phyloP scores from a whole-genome alignment of 768 basidiomycete species.

The Pleurotus pulmonarius region DNA sequence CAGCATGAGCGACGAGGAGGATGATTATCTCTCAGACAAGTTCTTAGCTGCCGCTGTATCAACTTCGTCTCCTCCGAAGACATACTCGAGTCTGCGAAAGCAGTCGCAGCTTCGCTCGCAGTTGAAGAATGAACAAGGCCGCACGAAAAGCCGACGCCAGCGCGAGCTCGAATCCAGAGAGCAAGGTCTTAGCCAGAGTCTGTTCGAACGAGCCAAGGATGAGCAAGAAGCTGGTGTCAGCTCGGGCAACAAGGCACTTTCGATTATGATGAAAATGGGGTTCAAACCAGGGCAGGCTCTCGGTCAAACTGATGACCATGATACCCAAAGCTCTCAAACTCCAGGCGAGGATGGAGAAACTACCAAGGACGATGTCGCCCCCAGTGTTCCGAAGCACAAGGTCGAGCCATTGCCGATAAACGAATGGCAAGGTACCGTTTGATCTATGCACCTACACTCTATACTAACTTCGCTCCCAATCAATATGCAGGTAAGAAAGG shows the following conservation, averaged over 20 bases:
- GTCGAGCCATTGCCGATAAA: conserved; percentile 69
- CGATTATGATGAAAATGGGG: conserved; percentile 94
- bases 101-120: conserved; percentile 55
- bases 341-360: conserved; percentile 3
- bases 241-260: conserved; percentile 70
- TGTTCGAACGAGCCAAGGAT: conserved; percentile 75
- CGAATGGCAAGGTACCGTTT: conserved; percentile 70
- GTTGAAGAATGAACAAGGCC: conserved; percentile 66
- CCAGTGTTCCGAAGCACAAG: conserved; percentile 32
- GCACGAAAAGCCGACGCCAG: conserved; percentile 59
- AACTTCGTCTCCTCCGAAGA: conserved; percentile 41
- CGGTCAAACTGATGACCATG: conserved; percentile 38
- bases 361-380: not conserved
- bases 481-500: conserved; percentile 65
- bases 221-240: conserved; percentile 49
- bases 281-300: conserved; percentile 83
- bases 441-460: conserved; percentile 4
- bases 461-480: conserved; percentile 2
- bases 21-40: conserved; percentile 89
- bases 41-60: conserved; percentile 52
- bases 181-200: conserved; percentile 74
- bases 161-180: conserved; percentile 72
- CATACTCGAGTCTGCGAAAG: conserved; percentile 70
- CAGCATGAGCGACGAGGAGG: conserved; percentile 73
- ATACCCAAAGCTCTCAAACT: not conserved